phyloP scores from a whole-genome alignment of 305 asterid species.

The Fraxinus sp. region DNA sequence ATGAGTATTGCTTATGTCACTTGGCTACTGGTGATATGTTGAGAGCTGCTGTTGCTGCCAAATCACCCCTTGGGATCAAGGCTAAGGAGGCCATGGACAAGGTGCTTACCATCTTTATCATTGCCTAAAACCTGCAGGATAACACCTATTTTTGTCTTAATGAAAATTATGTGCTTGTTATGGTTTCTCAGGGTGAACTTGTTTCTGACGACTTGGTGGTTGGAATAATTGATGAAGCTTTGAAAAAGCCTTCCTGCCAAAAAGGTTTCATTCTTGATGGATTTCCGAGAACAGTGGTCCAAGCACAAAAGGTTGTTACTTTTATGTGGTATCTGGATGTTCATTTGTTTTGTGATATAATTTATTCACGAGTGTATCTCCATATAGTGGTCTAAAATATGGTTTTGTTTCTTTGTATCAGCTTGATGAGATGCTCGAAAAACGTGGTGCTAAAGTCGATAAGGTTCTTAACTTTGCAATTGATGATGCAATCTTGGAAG shows the following conservation, averaged over 20 bases:
- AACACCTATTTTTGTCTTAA: neutral
- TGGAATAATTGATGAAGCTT: slow-evolving; percentile 81
- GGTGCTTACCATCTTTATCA: slow-evolving; percentile 31
- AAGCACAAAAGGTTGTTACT: slow-evolving; percentile 69
- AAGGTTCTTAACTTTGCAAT: slow-evolving; percentile 85
- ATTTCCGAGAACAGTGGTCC: slow-evolving; percentile 86
- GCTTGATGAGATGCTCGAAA: slow-evolving; percentile 93
- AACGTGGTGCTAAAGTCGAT: slow-evolving; percentile 77
- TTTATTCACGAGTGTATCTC: neutral
- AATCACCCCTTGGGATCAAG: slow-evolving; percentile 80
- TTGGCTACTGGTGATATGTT: slow-evolving; percentile 96
- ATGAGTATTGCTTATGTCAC: slow-evolving; percentile 87
- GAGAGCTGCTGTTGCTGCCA: slow-evolving; percentile 89
- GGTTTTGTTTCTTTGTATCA: slow-evolving; percentile 29
- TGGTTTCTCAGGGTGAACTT: slow-evolving; percentile 70
- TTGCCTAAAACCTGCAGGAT: slow-evolving; percentile 7
- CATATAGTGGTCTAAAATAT: slow-evolving; percentile 13
- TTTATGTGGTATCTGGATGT: slow-evolving; percentile 6
- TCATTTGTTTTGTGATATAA: neutral
- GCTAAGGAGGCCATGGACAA: slow-evolving; percentile 96
- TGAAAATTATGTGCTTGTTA: slow-evolving; percentile 5
- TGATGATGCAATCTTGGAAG: slow-evolving; percentile 76
- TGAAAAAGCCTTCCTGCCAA: slow-evolving; percentile 83
- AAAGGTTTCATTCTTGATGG: slow-evolving; percentile 95
- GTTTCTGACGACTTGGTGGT: slow-evolving; percentile 88